Conservation (phyloP, 164 flowering plant species). For the Dillenia suffruticosa region DNA sequence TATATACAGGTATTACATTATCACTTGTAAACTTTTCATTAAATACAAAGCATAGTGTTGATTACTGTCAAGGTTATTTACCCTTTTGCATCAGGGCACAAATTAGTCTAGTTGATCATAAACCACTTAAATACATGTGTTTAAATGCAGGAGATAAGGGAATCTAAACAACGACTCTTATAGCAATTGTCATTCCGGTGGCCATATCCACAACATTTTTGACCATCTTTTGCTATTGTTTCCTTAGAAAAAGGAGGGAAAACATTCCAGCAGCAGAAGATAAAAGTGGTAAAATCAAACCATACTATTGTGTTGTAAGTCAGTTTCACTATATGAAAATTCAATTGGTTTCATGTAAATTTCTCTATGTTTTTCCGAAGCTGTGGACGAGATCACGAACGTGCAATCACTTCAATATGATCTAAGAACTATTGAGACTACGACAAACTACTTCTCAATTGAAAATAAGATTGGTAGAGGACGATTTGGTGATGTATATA, state of each 20-base stretch:
- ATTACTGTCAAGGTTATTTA: no score
- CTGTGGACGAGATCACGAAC: slow-evolving; percentile 7
- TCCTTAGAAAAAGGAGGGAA: not conserved
- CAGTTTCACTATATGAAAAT: not conserved
- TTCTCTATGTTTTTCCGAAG: not conserved
- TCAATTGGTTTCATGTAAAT: not conserved
- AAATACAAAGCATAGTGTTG: no score
- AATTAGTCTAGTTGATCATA: no score
- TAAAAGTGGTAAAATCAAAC: not conserved
- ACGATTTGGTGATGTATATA: slow-evolving; percentile 30
- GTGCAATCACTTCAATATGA: slow-evolving; percentile 19
- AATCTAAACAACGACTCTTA: no score
- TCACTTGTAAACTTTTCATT: no score
- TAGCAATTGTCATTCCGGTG: no score
- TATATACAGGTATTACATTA: no score
- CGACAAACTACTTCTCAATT: slow-evolving; percentile 25
- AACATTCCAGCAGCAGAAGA: not conserved
- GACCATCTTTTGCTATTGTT: no score
- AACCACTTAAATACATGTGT: no score
- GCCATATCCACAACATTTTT: no score
- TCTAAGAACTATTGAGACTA: slow-evolving; percentile 14
- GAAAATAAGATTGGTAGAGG: slow-evolving; percentile 32
- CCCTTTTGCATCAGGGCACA: no score
- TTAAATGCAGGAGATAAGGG: no score
- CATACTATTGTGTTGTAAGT: not conserved